phyloP scores from a whole-genome alignment of 2,329 filamentous ascomycete genomes.

The Chrysosporium keratinophilum region DNA sequence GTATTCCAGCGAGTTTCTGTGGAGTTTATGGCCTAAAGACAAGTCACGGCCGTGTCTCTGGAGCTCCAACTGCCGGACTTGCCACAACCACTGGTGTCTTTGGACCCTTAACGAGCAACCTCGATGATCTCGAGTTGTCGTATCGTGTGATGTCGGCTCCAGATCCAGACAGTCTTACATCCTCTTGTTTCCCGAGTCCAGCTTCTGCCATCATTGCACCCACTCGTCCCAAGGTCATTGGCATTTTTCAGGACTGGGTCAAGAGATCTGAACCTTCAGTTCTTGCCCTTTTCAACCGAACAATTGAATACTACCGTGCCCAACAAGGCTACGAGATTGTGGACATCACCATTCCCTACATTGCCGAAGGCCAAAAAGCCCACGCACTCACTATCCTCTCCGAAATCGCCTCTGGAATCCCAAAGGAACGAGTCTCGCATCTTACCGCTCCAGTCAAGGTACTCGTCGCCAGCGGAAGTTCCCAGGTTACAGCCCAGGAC shows the following conservation, averaged over 20 bases:
- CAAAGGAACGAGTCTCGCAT: slow-evolving; percentile 42
- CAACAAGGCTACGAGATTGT: slow-evolving; percentile 35
- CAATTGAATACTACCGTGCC: slow-evolving; percentile 46
- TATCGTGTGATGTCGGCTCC: slow-evolving; percentile 71
- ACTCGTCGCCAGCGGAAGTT: slow-evolving; percentile 51
- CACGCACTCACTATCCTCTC: slow-evolving; percentile 68
- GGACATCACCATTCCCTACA: slow-evolving; percentile 44
- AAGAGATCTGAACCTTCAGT: slow-evolving; percentile 57
- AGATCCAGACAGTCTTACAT: slow-evolving; percentile 52
- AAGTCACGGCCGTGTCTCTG: slow-evolving; percentile 58
- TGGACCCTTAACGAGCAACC: slow-evolving; percentile 66
- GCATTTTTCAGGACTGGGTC: slow-evolving; percentile 60
- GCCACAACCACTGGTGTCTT: slow-evolving; percentile 55
- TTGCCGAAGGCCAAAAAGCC: slow-evolving; percentile 62
- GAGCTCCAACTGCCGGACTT: slow-evolving; percentile 48
- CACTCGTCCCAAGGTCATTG: slow-evolving; percentile 49
- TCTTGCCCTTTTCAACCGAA: slow-evolving; percentile 48
- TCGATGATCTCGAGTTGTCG: slow-evolving; percentile 67
- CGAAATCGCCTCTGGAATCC: slow-evolving; percentile 51
- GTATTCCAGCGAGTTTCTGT: slow-evolving; percentile 65
- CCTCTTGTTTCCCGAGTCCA: slow-evolving; percentile 51
- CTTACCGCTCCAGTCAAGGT: slow-evolving; percentile 60
- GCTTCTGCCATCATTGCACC: slow-evolving; percentile 34
- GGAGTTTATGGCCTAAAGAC: slow-evolving; percentile 75
- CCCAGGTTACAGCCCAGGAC: slow-evolving; percentile 57